Evolutionary conservation across 2,329 filamentous ascomycete species (phyloP), one percentile per base, ranked within the genome.

Genomic region (Zopfia rhizophila): DNA sequence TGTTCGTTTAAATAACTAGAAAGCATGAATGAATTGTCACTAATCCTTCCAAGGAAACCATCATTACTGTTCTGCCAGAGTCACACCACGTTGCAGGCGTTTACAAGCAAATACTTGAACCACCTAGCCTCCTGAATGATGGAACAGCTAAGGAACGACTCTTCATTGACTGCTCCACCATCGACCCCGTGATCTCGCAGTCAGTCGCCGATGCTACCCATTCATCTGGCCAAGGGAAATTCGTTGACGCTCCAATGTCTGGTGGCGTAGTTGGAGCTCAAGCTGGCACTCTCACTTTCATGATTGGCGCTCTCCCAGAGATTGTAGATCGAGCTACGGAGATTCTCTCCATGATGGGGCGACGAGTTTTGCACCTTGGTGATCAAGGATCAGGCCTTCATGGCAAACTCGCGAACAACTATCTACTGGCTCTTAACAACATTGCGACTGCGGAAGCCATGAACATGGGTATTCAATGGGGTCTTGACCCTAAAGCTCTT

Each of bases 401-500:
- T 8, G 94, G 89, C 27, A 99, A 99, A 75, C 81, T 99, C 22
- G 92, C 93, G 40, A 99, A 99, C 76, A 99, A 99, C 74, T 99
- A 99, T 71, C 83, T 97, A 19, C 80, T 99, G 3, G 93, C 92
- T 3, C 85, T 97, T 59, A 95, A 91, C 78, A 99, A 99, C 73
- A 91, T 87, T 47, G 84, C 84, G 2, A 84, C 83, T 0, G 82
- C 82, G 3, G 84, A 87, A 63, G 84, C 83, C 5, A 86, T 87
- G 83, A 85, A 84, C 49, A 78, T 87, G 66, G 84, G 83, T 4
- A 77, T 86, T 25, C 75, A 78, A 37, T 86, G 82, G 80, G 84
- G 84, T 2, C 75, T 87, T 7, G 79, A 87, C 44, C 78, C 83
- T 1, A 83, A 82, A 48, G 86, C 85, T 6, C 80, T 99, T 2